Evolutionary conservation across 2,329 filamentous ascomycete species (phyloP).

Genomic region (Davidsoniella australis): DNA sequence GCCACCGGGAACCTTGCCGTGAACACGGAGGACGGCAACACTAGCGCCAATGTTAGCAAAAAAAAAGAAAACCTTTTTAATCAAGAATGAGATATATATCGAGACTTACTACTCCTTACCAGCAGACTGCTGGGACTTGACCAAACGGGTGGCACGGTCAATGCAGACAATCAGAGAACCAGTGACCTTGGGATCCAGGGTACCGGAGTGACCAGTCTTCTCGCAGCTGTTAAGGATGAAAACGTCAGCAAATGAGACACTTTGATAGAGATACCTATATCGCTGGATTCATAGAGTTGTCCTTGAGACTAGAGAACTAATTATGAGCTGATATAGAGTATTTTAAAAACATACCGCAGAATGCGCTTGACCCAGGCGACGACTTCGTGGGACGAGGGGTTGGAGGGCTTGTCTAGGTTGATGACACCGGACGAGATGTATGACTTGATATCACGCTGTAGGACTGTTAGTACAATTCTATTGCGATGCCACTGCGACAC

Average conservation of each 20-base stretch:
- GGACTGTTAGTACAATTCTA: background rate
- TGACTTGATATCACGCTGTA: conserved; percentile 71
- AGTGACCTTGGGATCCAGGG: conserved; percentile 94
- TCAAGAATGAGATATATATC: background rate
- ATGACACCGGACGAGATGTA: conserved; percentile 97
- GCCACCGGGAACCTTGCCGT: conserved; percentile 87
- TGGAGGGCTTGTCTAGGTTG: conserved; percentile 74
- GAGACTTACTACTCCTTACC: conserved; percentile 70
- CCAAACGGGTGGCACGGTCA: conserved; percentile 88
- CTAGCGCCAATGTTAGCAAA: conserved; percentile 3
- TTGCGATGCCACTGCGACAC: background rate
- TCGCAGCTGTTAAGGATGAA: conserved; percentile 31
- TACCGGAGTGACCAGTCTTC: conserved; percentile 96
- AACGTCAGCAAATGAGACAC: background rate
- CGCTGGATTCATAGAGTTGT: background rate
- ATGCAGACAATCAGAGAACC: conserved; percentile 90
- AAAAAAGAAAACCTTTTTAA: background rate
- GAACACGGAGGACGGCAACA: conserved; percentile 83
- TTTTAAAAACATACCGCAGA: conserved; percentile 45
- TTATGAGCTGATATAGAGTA: background rate
- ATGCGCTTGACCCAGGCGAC: conserved; percentile 99
- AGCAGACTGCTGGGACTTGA: conserved; percentile 96
- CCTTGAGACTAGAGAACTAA: background rate
- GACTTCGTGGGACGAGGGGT: conserved; percentile 95
- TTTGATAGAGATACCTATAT: background rate